A percentile compares a stretch with the other conserved stretches of the same genome.
Evolutionary conservation across 768 basidiomycete genomes (phyloP).

Genomic region (Lactifluus volemus): DNA sequence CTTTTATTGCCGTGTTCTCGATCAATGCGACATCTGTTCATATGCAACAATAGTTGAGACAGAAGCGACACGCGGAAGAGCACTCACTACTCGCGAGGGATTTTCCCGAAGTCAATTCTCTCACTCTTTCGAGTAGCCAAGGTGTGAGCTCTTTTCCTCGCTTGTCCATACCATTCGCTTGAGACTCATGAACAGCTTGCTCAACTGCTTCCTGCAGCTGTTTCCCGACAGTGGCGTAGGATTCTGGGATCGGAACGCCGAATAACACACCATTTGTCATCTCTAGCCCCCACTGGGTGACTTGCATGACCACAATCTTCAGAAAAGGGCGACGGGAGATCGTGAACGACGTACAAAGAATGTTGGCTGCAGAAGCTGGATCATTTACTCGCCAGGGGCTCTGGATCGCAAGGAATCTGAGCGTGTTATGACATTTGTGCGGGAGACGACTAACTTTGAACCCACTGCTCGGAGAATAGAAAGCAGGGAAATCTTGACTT

Average conservation of each 20-base stretch:
- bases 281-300: constrained; percentile 58
- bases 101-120: constrained; percentile 67
- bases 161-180: constrained; percentile 67
- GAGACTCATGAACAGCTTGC: constrained; percentile 76
- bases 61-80: background rate
- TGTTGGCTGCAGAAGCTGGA: constrained; percentile 56
- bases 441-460: constrained; percentile 43
- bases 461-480: constrained; percentile 81
- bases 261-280: constrained; percentile 74
- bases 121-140: constrained; percentile 81
- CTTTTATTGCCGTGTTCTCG: constrained; percentile 77
- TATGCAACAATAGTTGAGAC: background rate
- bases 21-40: constrained; percentile 73
- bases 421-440: background rate
- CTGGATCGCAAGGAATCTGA: constrained; percentile 30
- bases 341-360: constrained; percentile 49
- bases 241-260: constrained; percentile 81
- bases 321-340: background rate
- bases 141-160: constrained; percentile 91
- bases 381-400: constrained; percentile 69
- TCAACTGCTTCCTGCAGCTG: constrained; percentile 71
- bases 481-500: constrained; percentile 85
- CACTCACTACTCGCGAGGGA: constrained; percentile 65
- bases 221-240: constrained; percentile 58
- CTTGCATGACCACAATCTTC: constrained; percentile 31